Conservation (phyloP, 768 basidiomycete species). For the Tubosaeta sp. region DNA sequence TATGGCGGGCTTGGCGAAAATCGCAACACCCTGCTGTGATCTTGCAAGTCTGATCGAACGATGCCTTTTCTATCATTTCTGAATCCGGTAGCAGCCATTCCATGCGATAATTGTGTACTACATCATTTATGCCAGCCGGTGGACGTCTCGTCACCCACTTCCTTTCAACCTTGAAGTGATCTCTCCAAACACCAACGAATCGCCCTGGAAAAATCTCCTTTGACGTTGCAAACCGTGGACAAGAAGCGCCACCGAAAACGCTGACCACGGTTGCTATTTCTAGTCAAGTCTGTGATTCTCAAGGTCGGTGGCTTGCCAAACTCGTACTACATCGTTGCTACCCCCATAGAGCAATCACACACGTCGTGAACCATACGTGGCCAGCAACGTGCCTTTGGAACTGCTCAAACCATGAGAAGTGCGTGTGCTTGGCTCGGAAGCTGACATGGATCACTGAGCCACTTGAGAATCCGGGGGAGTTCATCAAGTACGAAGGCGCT, state of each 20-base stretch:
- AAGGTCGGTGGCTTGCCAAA: background rate
- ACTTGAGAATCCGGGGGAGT: background rate
- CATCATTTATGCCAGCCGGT: background rate
- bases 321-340: background rate
- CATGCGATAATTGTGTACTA: background rate
- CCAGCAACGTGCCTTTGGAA: too few species aligned
- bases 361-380: too few species aligned
- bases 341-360: too few species aligned
- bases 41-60: background rate
- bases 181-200: background rate
- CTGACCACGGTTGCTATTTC: background rate
- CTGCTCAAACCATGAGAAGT: background rate
- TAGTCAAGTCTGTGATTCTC: background rate
- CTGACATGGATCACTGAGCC: background rate
- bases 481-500: background rate
- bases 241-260: background rate
- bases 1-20: background rate
- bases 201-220: background rate
- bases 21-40: background rate
- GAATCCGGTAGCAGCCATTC: background rate
- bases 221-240: background rate
- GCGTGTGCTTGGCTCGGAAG: background rate
- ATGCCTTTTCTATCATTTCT: background rate
- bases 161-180: background rate
- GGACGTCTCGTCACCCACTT: background rate